Conservation (phyloP, 257 asterid species). For the Primulina tabacum region DNA sequence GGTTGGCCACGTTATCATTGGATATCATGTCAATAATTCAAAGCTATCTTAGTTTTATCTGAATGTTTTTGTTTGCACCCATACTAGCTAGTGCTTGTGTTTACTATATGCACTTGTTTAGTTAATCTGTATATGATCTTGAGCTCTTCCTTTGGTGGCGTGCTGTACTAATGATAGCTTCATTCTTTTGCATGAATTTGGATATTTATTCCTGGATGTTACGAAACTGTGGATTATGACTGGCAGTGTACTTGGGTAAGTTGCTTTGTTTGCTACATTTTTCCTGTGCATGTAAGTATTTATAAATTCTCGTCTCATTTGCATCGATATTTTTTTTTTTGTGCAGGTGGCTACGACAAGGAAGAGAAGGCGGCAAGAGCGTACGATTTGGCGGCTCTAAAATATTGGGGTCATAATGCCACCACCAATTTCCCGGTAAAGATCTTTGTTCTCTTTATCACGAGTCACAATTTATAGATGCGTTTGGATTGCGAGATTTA, state of each 20-base stretch:
- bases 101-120: too few species aligned
- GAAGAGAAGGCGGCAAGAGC: slow-evolving; percentile 94
- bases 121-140: background rate
- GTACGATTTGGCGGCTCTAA: slow-evolving; percentile 91
- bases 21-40: too few species aligned
- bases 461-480: background rate
- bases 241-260: slow-evolving; percentile 89
- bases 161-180: background rate
- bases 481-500: background rate
- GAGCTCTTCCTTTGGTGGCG: too few species aligned
- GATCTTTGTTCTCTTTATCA: too few species aligned
- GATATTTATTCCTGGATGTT: slow-evolving; percentile 33
- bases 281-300: background rate
- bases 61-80: background rate
- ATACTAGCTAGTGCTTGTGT: too few species aligned
- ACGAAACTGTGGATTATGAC: slow-evolving; percentile 22
- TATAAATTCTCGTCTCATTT: background rate
- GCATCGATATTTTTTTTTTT: slow-evolving; percentile 3
- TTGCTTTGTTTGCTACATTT: background rate
- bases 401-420: slow-evolving; percentile 92
- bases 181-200: slow-evolving; percentile 37
- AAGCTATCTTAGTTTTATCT: background rate
- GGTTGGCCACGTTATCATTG: too few species aligned
- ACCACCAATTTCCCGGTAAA: slow-evolving; percentile 82
- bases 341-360: slow-evolving; percentile 84